Evolutionary conservation across 2,329 filamentous ascomycete genomes (phyloP), one percentile per base, ranked within the genome.

Genomic region (Aspergillus aculeatus): DNA sequence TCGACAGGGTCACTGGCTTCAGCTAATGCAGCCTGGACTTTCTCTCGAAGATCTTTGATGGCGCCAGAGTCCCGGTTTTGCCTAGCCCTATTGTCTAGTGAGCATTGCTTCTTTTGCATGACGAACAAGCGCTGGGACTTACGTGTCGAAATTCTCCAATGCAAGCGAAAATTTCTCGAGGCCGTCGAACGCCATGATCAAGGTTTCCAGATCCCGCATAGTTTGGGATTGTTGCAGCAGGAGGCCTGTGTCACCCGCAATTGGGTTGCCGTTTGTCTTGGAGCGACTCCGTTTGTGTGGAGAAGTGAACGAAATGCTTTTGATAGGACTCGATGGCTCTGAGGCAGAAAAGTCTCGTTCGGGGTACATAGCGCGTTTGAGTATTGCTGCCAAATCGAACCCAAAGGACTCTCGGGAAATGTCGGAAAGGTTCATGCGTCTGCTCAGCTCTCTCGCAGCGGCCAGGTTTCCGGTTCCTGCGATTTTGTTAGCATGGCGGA

Each of bases 141-240:
- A 80, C 78, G 74, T 71, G 52, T 77, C 74, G 49, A 76, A 67
- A 54, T 75, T 71, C 50, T 83, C 79, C 57, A 82, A 83, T 52
- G 84, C 70, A 0, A 84, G 82, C 14, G 85, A 84, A 60, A 90
- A 84, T 2, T 84, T 86, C 73, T 92, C 89, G 65, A 92, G 80
- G 23, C 81, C 80, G 72, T 91, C 88, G 47, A 93, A 80, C 3
- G 83, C 84, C 54, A 82, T 81, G 49, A 89, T 83, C 29, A 93
- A 79, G 59, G 82, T 81, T 74, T 92, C 89, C 50, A 93, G 79
- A 65, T 92, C 88, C 63, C 84, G 84, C 74, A 87, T 88, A 50
- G 83, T 86, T 58, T 84, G 82, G 5, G 87, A 86, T 61, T 88
- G 81, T 54, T 68, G 68, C 29, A 64, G 66, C 32, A 71, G 62